phyloP scores from a whole-genome alignment of 768 basidiomycete species.

The Russula foetens region DNA sequence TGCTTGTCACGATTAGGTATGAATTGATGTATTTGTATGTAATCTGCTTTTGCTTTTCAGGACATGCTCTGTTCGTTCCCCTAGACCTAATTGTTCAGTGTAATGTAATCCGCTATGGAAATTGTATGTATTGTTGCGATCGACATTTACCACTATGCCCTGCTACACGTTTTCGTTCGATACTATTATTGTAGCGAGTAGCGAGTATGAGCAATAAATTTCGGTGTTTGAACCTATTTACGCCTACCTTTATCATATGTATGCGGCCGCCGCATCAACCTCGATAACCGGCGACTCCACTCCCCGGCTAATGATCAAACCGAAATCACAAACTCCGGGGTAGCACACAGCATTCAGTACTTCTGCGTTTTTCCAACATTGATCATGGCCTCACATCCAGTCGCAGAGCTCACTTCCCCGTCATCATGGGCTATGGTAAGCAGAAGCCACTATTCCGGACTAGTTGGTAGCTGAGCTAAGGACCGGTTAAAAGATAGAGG shows the following conservation, averaged over 20 bases:
- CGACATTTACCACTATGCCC: not conserved
- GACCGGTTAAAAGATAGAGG: constrained; percentile 53
- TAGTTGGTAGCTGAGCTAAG: constrained; percentile 4
- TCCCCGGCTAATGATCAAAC: constrained; percentile 1
- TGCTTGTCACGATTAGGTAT: not conserved
- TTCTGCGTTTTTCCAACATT: not conserved
- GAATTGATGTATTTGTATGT: constrained; percentile 15
- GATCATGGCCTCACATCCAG: constrained; percentile 54
- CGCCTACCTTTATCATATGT: too few relatives aligned
- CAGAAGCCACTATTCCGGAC: not conserved
- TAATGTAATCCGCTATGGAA: constrained; percentile 7
- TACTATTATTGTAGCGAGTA: constrained; percentile 3
- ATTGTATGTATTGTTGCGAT: not conserved
- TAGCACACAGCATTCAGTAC: not conserved
- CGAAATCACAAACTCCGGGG: not conserved
- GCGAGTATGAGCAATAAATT: not conserved
- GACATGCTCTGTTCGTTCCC: constrained; percentile 4
- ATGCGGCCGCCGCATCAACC: too few relatives aligned
- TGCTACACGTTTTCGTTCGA: not conserved
- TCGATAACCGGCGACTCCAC: too few relatives aligned
- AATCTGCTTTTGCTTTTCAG: not conserved
- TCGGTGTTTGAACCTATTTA: not conserved
- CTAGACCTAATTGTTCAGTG: constrained; percentile 10
- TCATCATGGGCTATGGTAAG: constrained; percentile 81
- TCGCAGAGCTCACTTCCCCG: constrained; percentile 70